These are phyloP conservation scores for Xanthoceras sorbifolium DNA, from an alignment of 345 rosid species.

Conservation along the genomic window DNA sequence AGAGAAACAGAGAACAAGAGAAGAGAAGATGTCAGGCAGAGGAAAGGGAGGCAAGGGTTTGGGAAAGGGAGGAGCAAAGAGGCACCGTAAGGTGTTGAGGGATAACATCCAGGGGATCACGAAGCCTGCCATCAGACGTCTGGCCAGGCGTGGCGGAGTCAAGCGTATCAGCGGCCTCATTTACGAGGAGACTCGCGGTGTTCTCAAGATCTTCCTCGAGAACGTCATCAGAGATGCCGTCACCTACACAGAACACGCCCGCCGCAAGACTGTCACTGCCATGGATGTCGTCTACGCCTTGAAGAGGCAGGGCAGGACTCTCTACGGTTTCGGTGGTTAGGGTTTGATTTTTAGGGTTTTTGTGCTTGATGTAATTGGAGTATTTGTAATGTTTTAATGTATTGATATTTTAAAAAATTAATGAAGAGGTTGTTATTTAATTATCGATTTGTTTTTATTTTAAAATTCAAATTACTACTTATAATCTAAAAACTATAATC, in stretches of 20 bases:
- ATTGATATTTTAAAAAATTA: not conserved
- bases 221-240: constrained; percentile 38
- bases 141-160: constrained; percentile 41
- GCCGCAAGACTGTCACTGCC: constrained; percentile 41
- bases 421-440: not conserved
- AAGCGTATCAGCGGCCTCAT: constrained; percentile 44
- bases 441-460: not conserved
- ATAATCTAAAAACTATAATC: too few species aligned
- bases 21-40: constrained; percentile 34
- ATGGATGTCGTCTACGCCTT: constrained; percentile 41
- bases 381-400: not conserved
- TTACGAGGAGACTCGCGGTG: constrained; percentile 43
- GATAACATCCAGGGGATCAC: constrained; percentile 43
- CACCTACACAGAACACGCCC: constrained; percentile 42
- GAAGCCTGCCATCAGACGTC: constrained; percentile 29
- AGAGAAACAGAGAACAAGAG: not conserved
- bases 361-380: not conserved
- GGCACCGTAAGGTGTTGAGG: constrained; percentile 37
- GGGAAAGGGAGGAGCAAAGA: constrained; percentile 47
- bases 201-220: constrained; percentile 40
- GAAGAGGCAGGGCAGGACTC: constrained; percentile 43
- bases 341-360: not conserved
- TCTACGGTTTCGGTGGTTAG: constrained; percentile 36
- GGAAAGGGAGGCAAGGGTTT: constrained; percentile 43
- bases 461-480: not conserved